Evolutionary conservation across 495 filamentous ascomycete genomes (phyloP), one percentile per base, ranked within the genome.

Genomic region (Penicillium pancosmium): DNA sequence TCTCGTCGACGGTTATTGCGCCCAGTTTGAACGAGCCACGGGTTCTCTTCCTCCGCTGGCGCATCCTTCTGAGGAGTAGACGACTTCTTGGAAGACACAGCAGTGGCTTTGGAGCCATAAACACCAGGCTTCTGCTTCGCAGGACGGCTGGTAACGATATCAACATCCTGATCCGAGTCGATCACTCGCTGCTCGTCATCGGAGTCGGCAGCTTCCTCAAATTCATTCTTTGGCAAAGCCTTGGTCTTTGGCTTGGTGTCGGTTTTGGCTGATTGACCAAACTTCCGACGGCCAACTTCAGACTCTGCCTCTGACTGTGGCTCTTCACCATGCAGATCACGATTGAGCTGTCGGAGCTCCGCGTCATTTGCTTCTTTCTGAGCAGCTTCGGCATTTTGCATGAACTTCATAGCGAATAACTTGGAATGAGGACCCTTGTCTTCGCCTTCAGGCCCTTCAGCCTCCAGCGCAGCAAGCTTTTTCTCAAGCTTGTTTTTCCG

Each of bases 381-480:
- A 40, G 84, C 78, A 11, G 86, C 89, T 60, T 97, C 92, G 12
- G 91, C 92, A 43, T 86, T 91, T 61, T 87, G 84, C 94, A 98
- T 98, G 67, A 98, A 98, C 64, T 89, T 88, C 89, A 96, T 89
- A 27, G 81, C 80, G 63, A 84, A 79, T 9, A 96, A 76, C 56
- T 80, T 82, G 18, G 81, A 76, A 61, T 78, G 70, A 16, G 69
- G 72, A 5, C 74, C 78, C 47, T 79, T 77, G 19, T 59, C 52
- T 0, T 70, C 70, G 13, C 68, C 69, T 5, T 73, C 74, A 9
- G 44, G 60, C 3, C 69, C 72, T 13, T 70, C 66, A 3, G 73
- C 74, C 43, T 87, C 77, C 6, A 93, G 75, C 48, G 87, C 77
- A 16, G 73, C 69, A 21, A 93, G 74, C 53, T 91, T 80, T 43